Evolutionary conservation across 2,329 filamentous ascomycete species (phyloP).

Genomic region (Pseudogymnoascus sp.): DNA sequence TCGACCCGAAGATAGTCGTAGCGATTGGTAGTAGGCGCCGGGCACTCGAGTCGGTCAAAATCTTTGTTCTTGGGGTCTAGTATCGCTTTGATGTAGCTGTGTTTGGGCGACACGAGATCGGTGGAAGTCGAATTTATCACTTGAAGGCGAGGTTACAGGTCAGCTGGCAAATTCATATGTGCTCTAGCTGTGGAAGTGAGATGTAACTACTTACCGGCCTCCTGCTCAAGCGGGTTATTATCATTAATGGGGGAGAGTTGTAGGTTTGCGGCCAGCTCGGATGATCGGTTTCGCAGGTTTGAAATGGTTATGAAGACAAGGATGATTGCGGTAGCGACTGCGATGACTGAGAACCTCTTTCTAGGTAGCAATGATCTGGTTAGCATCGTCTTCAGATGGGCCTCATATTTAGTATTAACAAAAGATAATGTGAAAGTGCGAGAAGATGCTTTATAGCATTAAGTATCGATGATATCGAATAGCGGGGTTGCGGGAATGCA

Average conservation of each 20-base stretch:
- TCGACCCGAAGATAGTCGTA: conserved; percentile 14
- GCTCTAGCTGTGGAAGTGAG: neutral
- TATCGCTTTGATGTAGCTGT: conserved; percentile 14
- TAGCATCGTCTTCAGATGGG: conserved; percentile 11
- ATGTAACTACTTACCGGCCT: neutral
- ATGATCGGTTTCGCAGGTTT: conserved; percentile 5
- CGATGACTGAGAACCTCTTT: conserved; percentile 9
- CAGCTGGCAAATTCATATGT: conserved; percentile 2
- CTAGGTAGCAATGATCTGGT: conserved; percentile 13
- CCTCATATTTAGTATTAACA: neutral
- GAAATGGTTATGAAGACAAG: conserved; percentile 10
- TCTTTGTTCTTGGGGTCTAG: conserved; percentile 14
- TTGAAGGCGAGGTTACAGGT: conserved; percentile 4
- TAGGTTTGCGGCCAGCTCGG: neutral
- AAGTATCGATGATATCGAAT: neutral
- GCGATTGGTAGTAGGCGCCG: conserved; percentile 5
- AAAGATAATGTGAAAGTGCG: neutral
- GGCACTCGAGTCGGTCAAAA: conserved; percentile 15
- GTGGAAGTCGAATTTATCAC: neutral
- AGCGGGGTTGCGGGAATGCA: neutral
- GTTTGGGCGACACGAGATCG: neutral
- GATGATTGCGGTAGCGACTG: conserved; percentile 9
- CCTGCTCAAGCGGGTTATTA: neutral
- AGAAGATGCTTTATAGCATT: neutral
- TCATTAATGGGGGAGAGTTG: neutral